Evolutionary conservation across 1,284 basidiomycete species (phyloP).

Genomic region (Ceratobasidium sp.): DNA sequence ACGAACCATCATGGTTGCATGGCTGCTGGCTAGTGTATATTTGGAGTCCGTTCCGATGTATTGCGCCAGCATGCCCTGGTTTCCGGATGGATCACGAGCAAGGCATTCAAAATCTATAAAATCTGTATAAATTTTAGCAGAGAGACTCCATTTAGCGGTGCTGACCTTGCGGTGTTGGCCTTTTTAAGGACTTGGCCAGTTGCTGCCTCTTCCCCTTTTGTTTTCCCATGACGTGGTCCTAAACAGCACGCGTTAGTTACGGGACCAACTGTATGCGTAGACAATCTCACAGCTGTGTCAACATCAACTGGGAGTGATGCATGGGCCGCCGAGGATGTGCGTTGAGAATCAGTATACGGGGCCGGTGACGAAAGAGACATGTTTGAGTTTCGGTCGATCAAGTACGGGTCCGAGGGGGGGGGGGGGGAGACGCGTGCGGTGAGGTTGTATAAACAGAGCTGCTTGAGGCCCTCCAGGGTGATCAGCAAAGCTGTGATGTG

Average conservation of each 20-base stretch:
- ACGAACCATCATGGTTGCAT: slow-evolving; percentile 18
- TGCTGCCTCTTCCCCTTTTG: neutral
- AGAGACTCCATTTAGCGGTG: no score
- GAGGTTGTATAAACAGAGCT: no score
- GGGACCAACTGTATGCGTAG: neutral
- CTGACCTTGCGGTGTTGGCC: slow-evolving; percentile 1
- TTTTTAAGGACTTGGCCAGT: neutral
- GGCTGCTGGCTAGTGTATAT: slow-evolving; percentile 13
- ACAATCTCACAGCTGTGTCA: neutral
- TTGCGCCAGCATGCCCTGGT: neutral
- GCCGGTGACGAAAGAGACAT: neutral
- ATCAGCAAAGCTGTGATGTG: no score
- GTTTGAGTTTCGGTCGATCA: neutral
- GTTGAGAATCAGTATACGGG: neutral
- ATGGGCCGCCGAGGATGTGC: neutral
- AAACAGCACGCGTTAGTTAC: neutral
- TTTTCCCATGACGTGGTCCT: no score
- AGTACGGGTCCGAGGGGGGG: no score
- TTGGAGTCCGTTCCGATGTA: slow-evolving; percentile 33
- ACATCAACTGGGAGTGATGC: no score
- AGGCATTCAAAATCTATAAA: neutral
- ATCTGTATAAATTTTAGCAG: neutral
- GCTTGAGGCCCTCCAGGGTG: no score
- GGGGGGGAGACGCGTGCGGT: neutral
- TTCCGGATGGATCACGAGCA: neutral